Evolutionary conservation across 768 basidiomycete species (phyloP), one percentile per base, ranked within the genome.

Genomic region (Termitomyces sp.): DNA sequence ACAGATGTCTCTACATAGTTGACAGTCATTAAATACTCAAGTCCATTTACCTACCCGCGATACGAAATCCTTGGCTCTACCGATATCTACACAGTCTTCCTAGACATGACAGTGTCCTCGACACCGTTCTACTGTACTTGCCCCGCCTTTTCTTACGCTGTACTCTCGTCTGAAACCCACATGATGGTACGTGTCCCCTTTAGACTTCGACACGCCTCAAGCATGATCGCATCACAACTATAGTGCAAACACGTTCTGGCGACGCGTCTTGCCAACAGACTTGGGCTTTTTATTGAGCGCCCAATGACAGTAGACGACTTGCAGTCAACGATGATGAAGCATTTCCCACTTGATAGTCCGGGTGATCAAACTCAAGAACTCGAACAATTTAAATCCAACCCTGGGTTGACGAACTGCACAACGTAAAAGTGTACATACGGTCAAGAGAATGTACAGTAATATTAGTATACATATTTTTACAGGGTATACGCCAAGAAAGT

Each of bases 191-290:
- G 75, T 51, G 6, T 13, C 8, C 15, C 22, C 4, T 7, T 13
- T 8, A 51, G 34, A n/a, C 24, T 9, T 13, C 5, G 20, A 18
- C 4, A 33, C 13, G 13, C 12, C 31, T 49, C 13, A 33, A 4
- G 33, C 24, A 50, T 31, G 49, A 36, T 36, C 48, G 9, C 8
- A 16, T 26, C 24, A 39, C 26, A 62, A 49, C 42, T 10, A 15
- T 61, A 92, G 91, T 93, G 91, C 66, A 92, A 93, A 67, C 91
- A 93, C 68, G 69, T 90, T 3, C 75, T 93, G 26, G 91, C 90
- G 3, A 77, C 81, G 13, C 72, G 77, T 15, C 72, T 93, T 15
- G 87, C 87, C 2, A 69, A 80, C 28, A 80, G 77, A 52, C 68
- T 90, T 51, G 73, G 72, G 4, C 75, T 75, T 54, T 83, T 76